Evolutionary conservation across 148 eudicot genomes (phyloP), one percentile per base, ranked within the genome.

Genomic region (Drosera capensis): DNA sequence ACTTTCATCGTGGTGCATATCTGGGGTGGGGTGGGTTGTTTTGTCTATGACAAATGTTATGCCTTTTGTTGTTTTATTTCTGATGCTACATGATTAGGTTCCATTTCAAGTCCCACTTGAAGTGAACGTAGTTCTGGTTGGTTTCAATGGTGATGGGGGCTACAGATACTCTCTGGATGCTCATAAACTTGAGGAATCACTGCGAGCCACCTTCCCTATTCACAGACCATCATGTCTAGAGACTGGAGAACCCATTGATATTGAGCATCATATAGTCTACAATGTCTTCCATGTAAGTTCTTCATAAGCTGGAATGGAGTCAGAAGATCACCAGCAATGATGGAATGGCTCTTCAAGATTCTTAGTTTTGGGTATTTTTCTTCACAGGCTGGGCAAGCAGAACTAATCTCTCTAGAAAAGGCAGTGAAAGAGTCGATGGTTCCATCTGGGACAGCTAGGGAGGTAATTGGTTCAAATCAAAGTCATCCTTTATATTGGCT

Each of bases 91-190:
- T n/a, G n/a, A n/a, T n/a, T n/a, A 84, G 95, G 97, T 84, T 39
- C 95, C 97, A 7, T 90, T 90, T 59, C 95, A 90, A 71, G 97
- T 84, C 37, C 97, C 97, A 2, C 97, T 90, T 60, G 97, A 90
- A 75, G 97, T 90, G 30, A 90, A 84, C 58, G 51, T 90, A 25
- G 95, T 90, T 39, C 84, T 90, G 11, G 66, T 90, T 69, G 97
- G 97, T 48, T 80, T 90, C 56, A 71, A 54, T 69, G 82, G 80
- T 14, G 95, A 90, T 67, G 97, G 95, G 25, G 97, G 97, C 55
- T 90, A 80, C 48, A 76, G 99, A 50, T 85, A 80, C 59, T 43
- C 69, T n/a, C 41, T 90, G 28, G 99, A 85, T 56, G 48, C 87
- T 8, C 85, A 70, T 22, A 78, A 73, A 49, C 62, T 90, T 62